A percentile compares a stretch with the other conserved stretches of the same genome.
Evolutionary conservation across 768 basidiomycete species (phyloP).

Genomic region (Phanerochaete carnosa): DNA sequence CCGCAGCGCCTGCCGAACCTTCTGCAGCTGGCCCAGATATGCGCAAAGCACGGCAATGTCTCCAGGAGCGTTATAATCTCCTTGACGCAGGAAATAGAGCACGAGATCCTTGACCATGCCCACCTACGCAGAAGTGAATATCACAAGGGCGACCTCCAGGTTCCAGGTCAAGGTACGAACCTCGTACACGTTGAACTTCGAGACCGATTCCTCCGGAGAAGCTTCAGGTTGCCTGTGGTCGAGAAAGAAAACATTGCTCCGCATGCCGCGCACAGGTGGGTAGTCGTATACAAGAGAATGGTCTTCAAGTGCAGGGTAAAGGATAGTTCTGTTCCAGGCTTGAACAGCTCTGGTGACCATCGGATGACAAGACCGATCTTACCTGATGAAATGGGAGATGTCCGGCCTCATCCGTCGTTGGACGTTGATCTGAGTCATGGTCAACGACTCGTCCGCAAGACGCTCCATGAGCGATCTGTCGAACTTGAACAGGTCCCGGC

Average conservation of each 20-base stretch:
- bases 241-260: slow-evolving; percentile 65
- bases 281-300: slow-evolving; percentile 49
- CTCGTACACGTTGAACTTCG: slow-evolving; percentile 68
- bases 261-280: slow-evolving; percentile 57
- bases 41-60: slow-evolving; percentile 55
- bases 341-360: neutral
- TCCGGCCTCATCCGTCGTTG: slow-evolving; percentile 74
- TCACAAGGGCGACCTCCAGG: neutral
- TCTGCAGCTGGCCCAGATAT: slow-evolving; percentile 47
- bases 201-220: slow-evolving; percentile 55
- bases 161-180: slow-evolving; percentile 27
- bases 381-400: slow-evolving; percentile 64
- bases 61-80: slow-evolving; percentile 41
- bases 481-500: slow-evolving; percentile 42
- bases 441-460: slow-evolving; percentile 49
- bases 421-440: slow-evolving; percentile 68
- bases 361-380: slow-evolving; percentile 7
- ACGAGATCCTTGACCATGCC: slow-evolving; percentile 51
- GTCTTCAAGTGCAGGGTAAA: slow-evolving; percentile 61
- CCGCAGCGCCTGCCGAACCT: slow-evolving; percentile 39
- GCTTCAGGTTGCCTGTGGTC: slow-evolving; percentile 54
- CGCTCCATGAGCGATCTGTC: slow-evolving; percentile 73
- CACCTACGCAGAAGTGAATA: slow-evolving; percentile 18
- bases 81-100: slow-evolving; percentile 48
- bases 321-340: slow-evolving; percentile 38